Evolutionary conservation across 306 rosid genomes (phyloP).

Genomic region (Ormosia semicastrata): DNA sequence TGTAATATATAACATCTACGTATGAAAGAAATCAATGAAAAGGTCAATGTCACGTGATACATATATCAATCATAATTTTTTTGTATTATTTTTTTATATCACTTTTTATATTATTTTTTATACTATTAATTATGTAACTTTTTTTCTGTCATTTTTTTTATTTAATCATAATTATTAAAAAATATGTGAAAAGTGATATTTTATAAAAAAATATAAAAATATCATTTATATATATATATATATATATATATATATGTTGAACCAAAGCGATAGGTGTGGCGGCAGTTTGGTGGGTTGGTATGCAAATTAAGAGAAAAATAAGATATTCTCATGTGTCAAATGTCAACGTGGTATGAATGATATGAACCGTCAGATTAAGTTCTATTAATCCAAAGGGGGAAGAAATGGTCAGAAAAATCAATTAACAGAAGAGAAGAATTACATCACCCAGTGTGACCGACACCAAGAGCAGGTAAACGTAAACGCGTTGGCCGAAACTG

Average conservation of each 20-base stretch:
- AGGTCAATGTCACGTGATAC: conserved; percentile 13
- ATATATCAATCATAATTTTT: too few relatives aligned
- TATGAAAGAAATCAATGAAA: background rate
- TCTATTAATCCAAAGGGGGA: background rate
- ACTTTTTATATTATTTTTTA: too few relatives aligned
- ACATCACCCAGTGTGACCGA: conserved; percentile 17
- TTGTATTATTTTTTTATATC: too few relatives aligned
- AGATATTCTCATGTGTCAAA: background rate
- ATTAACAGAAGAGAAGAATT: background rate
- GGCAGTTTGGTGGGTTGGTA: conserved; percentile 29
- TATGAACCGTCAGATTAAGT: conserved; percentile 5
- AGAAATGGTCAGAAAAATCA: background rate
- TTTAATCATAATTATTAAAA: too few relatives aligned
- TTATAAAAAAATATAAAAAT: too few relatives aligned
- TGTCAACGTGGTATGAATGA: conserved; percentile 32
- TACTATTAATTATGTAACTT: too few relatives aligned
- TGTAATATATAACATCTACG: background rate
- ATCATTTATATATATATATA: too few relatives aligned
- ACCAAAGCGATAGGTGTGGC: conserved; percentile 19
- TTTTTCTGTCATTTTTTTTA: too few relatives aligned
- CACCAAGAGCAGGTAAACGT: conserved; percentile 30
- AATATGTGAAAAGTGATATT: too few relatives aligned
- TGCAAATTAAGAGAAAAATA: conserved; percentile 1
- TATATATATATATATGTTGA: background rate
- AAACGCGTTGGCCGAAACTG: conserved; percentile 24